Base-by-base conservation (phyloP, 768 basidiomycete genomes). In the Russula sp. region DNA sequence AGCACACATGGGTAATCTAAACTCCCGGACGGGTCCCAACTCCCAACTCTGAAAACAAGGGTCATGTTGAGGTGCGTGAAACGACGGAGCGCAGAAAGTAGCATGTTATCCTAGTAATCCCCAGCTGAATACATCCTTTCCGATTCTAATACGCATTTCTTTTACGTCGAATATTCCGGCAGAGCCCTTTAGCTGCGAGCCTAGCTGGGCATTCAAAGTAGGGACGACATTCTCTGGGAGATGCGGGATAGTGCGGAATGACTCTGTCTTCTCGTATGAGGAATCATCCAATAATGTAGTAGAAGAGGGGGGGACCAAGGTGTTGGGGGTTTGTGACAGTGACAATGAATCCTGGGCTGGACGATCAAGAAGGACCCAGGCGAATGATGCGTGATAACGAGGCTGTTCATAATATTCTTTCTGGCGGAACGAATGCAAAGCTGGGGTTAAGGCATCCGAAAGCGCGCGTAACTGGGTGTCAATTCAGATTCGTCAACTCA, bases 361-460 rank as follows among this genome's bases (percentile, higher is more conserved):
- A 20, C 64, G 63, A 38, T 82, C 77, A 53, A 92, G 80, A 47
- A 93, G 77, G 14, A 86, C 84, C 94, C 95, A 97, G 10, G 85
- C 92, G 58, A 97, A 84, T 2, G 93, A 95, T 13, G 88, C 81
- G 70, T 98, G 95, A 69, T 94, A 97, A 48, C 86, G 83, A 20
- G 95, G 93, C 35, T 82, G 75, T 38, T 75, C 69, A 73, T 98
- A 96, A 73, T 91, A 97, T 59, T 81, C 79, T 65, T 86, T 85
- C 66, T 95, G 88, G 56, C 86, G 85, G 38, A 91, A 75, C 3
- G 72, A 70, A 34, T 74, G 74, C 49, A 96, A 74, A 7, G 78
- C 75, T 1, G 87, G 86, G 5, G 79, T 76, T 45, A 97, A 72
- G 25, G 76, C 75, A 51, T 81, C 75, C 1, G 83, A 76, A 46